These are phyloP conservation scores for Linderniella brevidens DNA, from an alignment of 257 asterid genomes.

Conservation along the genomic window DNA sequence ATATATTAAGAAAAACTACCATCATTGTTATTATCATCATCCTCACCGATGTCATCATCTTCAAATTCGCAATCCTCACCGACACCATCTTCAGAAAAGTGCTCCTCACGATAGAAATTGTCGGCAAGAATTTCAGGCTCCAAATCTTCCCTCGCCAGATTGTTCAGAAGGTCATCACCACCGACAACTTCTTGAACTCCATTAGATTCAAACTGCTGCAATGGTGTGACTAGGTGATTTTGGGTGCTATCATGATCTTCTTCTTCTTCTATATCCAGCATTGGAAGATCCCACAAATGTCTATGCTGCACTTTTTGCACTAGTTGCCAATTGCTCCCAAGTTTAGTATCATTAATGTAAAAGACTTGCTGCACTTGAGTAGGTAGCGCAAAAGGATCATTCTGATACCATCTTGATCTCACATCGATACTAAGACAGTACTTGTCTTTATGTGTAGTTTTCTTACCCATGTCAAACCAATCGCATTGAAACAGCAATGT, in stretches of 20 bases:
- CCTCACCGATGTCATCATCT: no score
- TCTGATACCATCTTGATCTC: constrained; percentile 4
- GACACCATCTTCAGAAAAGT: no score
- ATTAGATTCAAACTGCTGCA: background rate
- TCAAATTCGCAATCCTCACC: no score
- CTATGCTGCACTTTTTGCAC: constrained; percentile 4
- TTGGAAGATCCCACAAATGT: constrained; percentile 3
- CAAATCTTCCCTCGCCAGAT: no score
- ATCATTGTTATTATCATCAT: no score
- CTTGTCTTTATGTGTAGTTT: background rate
- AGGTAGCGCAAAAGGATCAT: constrained; percentile 1
- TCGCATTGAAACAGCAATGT: constrained; percentile 2
- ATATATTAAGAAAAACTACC: no score
- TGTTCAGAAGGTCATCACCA: background rate
- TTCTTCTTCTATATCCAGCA: background rate
- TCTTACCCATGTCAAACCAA: background rate
- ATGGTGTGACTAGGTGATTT: background rate
- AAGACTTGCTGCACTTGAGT: constrained; percentile 3
- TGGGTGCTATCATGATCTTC: background rate
- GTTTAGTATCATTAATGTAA: background rate
- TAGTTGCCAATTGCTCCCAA: background rate
- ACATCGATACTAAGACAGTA: background rate
- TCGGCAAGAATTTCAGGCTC: no score
- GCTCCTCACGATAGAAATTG: no score
- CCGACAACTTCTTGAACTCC: background rate